Percentiles rank a stretch among this genome's conserved stretches.
phyloP scores from a whole-genome alignment of 805 yeast genomes.

The Hanseniaspora hatyaiensis region DNA sequence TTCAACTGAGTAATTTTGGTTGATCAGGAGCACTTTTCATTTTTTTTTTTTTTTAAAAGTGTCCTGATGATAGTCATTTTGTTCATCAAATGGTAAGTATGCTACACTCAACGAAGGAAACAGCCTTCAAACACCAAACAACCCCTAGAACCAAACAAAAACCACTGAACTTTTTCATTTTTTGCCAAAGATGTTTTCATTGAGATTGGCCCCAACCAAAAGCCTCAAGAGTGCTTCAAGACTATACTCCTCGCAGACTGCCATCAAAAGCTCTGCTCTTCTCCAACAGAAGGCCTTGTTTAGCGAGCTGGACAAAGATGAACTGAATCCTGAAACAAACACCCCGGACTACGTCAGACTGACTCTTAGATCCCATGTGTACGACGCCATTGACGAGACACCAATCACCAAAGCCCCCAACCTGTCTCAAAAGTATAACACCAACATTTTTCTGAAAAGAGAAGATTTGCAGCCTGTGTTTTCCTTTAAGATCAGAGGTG shows the following conservation, averaged over 20 bases:
- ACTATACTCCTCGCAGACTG: not conserved
- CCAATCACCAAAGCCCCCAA: slow-evolving; percentile 70
- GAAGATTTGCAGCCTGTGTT: slow-evolving; percentile 93
- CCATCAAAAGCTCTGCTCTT: not conserved
- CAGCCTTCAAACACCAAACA: too few relatives aligned
- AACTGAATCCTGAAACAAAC: slow-evolving; percentile 42
- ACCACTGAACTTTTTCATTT: too few relatives aligned
- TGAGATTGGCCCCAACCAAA: too few relatives aligned
- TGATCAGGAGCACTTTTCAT: too few relatives aligned
- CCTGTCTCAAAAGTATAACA: slow-evolving; percentile 60
- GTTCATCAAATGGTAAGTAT: too few relatives aligned
- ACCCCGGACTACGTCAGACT: slow-evolving; percentile 88
- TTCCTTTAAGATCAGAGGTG: slow-evolving; percentile 93
- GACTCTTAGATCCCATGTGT: slow-evolving; percentile 82
- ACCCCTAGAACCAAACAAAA: not conserved
- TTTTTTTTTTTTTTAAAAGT: too few relatives aligned
- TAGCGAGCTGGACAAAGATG: slow-evolving; percentile 32
- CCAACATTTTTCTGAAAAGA: slow-evolving; percentile 70
- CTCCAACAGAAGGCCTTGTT: slow-evolving; percentile 19
- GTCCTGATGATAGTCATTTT: too few relatives aligned
- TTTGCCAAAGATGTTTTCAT: not conserved
- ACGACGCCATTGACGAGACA: slow-evolving; percentile 86
- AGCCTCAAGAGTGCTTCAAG: not conserved
- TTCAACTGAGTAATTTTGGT: too few relatives aligned
- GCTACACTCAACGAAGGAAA: too few relatives aligned